Evolutionary conservation across 2,329 filamentous ascomycete genomes (phyloP).

Genomic region (Blumeria graminis): DNA sequence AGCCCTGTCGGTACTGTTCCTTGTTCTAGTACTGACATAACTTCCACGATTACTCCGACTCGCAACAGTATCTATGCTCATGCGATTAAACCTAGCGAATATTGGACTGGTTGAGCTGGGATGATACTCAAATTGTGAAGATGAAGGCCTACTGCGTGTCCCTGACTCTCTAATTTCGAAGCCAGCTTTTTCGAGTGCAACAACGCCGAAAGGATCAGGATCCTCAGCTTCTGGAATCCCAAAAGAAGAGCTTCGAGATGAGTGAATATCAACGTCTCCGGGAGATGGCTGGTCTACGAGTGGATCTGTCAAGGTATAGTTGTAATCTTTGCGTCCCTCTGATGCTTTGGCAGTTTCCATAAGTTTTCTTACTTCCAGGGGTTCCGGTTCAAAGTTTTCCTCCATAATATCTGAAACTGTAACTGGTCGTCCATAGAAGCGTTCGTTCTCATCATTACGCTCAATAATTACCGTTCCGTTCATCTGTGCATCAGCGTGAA

Average conservation of each 20-base stretch:
- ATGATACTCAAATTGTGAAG: conserved; percentile 63
- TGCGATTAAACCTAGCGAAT: conserved; percentile 27
- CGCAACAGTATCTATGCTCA: conserved; percentile 42
- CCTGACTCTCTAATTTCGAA: conserved; percentile 82
- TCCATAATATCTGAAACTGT: conserved; percentile 35
- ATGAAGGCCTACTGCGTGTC: conserved; percentile 44
- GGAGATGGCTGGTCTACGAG: conserved; percentile 45
- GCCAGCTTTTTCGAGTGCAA: conserved; percentile 75
- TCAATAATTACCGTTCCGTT: conserved; percentile 76
- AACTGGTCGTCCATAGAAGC: conserved; percentile 52
- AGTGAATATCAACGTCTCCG: conserved; percentile 39
- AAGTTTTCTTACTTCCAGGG: conserved; percentile 19
- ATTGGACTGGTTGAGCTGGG: conserved; percentile 53
- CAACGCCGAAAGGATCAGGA: conserved; percentile 76
- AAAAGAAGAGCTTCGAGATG: conserved; percentile 28
- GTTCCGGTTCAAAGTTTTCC: conserved; percentile 13
- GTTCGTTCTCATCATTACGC: conserved; percentile 66
- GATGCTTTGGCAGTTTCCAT: conserved; percentile 65
- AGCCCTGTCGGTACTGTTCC: conserved; percentile 30
- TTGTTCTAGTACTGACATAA: conserved; percentile 40
- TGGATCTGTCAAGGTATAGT: conserved; percentile 39
- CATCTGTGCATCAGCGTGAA: conserved; percentile 69
- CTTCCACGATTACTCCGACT: conserved; percentile 46
- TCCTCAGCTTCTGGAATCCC: conserved; percentile 60
- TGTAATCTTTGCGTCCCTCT: conserved; percentile 57